Conservation (phyloP, 345 rosid species). For the Salix brachista region DNA sequence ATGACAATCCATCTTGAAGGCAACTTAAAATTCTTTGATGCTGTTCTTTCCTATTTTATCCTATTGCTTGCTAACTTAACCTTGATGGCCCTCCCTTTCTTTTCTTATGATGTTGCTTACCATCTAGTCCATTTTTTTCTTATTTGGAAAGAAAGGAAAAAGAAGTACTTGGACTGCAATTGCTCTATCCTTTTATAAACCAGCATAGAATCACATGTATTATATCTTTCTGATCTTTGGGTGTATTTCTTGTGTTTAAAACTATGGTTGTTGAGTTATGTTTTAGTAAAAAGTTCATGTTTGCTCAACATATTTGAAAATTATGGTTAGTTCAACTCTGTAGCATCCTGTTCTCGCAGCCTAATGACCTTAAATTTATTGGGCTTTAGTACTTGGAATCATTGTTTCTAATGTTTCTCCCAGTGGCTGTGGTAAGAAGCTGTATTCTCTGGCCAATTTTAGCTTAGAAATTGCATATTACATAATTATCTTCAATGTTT, state of each 20-base stretch:
- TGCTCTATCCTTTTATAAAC: not conserved
- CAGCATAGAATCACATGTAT: not conserved
- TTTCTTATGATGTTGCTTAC: not conserved
- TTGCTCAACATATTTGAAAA: not conserved
- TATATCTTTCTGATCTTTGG: not conserved
- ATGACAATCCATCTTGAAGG: not conserved
- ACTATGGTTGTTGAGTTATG: not conserved
- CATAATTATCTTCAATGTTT: not conserved
- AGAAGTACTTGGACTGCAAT: not conserved
- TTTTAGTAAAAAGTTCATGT: not conserved
- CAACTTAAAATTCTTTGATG: not conserved
- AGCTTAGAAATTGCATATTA: not conserved
- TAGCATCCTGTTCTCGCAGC: not conserved
- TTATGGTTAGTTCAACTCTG: not conserved
- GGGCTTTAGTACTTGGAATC: not conserved
- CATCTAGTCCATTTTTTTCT: not conserved
- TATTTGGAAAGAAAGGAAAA: not conserved
- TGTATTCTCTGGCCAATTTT: not conserved
- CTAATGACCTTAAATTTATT: not conserved
- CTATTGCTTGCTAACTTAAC: not conserved
- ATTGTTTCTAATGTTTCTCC: not conserved
- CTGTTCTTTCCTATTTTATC: not conserved
- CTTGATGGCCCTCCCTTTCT: not conserved
- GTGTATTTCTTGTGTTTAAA: not conserved
- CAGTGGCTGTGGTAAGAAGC: not conserved